Percentiles rank a stretch among this genome's conserved stretches.
Conservation (phyloP, 164 flowering plant species). For the Umbilicus rupestris region DNA sequence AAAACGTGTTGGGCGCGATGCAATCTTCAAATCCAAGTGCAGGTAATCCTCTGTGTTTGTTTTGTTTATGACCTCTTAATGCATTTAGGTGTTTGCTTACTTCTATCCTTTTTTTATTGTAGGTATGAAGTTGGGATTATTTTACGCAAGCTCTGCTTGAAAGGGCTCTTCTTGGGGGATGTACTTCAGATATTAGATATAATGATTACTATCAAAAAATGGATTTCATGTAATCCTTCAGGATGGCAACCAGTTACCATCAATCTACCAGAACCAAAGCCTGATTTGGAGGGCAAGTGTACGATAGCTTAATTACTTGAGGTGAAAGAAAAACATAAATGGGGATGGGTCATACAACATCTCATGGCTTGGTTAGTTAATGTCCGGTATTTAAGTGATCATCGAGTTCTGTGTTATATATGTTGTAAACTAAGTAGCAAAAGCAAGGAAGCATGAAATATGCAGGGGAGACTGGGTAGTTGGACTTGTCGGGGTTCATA, state of each 20-base stretch:
- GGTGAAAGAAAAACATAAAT: too few relatives aligned
- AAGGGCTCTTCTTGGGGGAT: slow-evolving; percentile 60
- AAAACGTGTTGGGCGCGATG: slow-evolving; percentile 51
- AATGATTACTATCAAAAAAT: slow-evolving; percentile 41
- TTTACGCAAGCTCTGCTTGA: slow-evolving; percentile 46
- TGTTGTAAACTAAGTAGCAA: too few relatives aligned
- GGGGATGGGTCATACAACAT: too few relatives aligned
- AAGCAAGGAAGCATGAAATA: too few relatives aligned
- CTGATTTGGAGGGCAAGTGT: slow-evolving; percentile 13
- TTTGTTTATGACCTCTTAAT: background rate
- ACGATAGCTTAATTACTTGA: too few relatives aligned
- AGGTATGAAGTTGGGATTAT: slow-evolving; percentile 73
- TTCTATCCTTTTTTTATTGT: background rate
- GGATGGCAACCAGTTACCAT: slow-evolving; percentile 84
- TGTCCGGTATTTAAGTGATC: too few relatives aligned
- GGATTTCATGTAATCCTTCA: slow-evolving; percentile 56
- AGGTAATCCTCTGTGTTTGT: slow-evolving; percentile 31
- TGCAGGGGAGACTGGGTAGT: too few relatives aligned
- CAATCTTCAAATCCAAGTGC: slow-evolving; percentile 53
- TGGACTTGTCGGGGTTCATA: too few relatives aligned
- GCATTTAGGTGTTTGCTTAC: too few relatives aligned
- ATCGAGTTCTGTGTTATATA: too few relatives aligned
- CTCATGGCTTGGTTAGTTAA: too few relatives aligned
- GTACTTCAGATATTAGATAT: slow-evolving; percentile 62
- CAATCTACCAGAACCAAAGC: slow-evolving; percentile 27